Evolutionary conservation across 345 rosid genomes (phyloP).

Genomic region (Turritis glabra): DNA sequence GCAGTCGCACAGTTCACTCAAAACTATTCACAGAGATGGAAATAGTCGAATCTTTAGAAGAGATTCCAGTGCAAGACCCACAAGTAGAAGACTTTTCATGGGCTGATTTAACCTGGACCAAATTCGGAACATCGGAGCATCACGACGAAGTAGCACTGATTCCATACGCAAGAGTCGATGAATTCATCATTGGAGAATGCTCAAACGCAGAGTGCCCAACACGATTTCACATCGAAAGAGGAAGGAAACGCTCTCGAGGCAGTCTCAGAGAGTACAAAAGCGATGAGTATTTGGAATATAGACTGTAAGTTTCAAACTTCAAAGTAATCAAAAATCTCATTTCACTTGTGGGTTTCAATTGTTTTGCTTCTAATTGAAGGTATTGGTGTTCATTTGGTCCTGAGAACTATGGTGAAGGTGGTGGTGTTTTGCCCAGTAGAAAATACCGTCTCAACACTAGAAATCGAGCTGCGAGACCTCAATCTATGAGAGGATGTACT

Average conservation of each 20-base stretch:
- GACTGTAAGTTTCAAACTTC: conserved; percentile 54
- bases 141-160: conserved; percentile 80
- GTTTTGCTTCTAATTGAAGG: conserved; percentile 38
- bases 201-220: conserved; percentile 75
- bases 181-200: conserved; percentile 89
- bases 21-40: conserved; percentile 40
- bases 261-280: conserved; percentile 72
- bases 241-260: conserved; percentile 64
- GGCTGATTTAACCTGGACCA: conserved; percentile 74
- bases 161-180: conserved; percentile 66
- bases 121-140: conserved; percentile 74
- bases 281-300: conserved; percentile 83
- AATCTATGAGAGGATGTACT: conserved; percentile 95
- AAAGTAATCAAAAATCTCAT: not conserved
- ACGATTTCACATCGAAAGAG: conserved; percentile 86
- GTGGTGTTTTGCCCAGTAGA: conserved; percentile 80
- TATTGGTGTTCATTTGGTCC: conserved; percentile 99
- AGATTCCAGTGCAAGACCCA: conserved; percentile 73
- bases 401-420: conserved; percentile 97
- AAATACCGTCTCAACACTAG: conserved; percentile 81
- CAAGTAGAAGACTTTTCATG: conserved; percentile 72
- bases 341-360: not conserved
- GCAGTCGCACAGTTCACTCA: conserved; percentile 20
- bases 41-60: conserved; percentile 52
- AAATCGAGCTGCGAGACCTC: conserved; percentile 89